Evolutionary conservation across 2,329 filamentous ascomycete species (phyloP), one percentile per base, ranked within the genome.

Genomic region (Aspergillus amoenus): DNA sequence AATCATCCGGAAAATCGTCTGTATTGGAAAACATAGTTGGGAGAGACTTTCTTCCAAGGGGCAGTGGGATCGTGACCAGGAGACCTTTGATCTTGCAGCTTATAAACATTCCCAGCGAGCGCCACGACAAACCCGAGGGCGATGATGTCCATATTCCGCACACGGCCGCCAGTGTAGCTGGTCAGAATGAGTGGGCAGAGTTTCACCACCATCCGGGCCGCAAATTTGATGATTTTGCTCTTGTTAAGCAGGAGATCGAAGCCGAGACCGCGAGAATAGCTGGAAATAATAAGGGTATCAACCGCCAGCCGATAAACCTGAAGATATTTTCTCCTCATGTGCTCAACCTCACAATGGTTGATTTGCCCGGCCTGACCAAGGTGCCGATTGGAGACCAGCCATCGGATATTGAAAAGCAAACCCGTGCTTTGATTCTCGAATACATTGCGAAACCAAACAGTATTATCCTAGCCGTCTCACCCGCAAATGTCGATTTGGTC

Each of bases 371-470:
- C 67, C 79, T 99, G 72, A 99, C 94, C 68, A 97, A 99, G 84
- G 93, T 97, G 58, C 94, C 94, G 30, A 97, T 99, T 73, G 94
- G 94, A 64, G 94, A 99, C 73, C 94, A 99, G 73, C 94, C 94
- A 7, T 88, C 90, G 68, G 94, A 99, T 71, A 99, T 99, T 70
- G 94, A 99, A 81, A 97, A 97, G 77, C 94, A 99, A 78, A 99
- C 94, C 32, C 86, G 93, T 63, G 96, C 91, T 65, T 84, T 99
- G 68, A 97, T 99, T 68, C 90, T 93, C 55, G 94, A 99, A 79
- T 99, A 97, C 73, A 99, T 97, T 70, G 93, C 93, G 57, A 99
- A 99, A 79, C 93, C 94, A 13, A 99, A 99, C 82, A 97, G 93
- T 77, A 96, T 99, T 70, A 88, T 99, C 63, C 84, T 99, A 52